Base-by-base conservation (phyloP, 1,284 basidiomycete genomes). In the Sparassis latifolia region DNA sequence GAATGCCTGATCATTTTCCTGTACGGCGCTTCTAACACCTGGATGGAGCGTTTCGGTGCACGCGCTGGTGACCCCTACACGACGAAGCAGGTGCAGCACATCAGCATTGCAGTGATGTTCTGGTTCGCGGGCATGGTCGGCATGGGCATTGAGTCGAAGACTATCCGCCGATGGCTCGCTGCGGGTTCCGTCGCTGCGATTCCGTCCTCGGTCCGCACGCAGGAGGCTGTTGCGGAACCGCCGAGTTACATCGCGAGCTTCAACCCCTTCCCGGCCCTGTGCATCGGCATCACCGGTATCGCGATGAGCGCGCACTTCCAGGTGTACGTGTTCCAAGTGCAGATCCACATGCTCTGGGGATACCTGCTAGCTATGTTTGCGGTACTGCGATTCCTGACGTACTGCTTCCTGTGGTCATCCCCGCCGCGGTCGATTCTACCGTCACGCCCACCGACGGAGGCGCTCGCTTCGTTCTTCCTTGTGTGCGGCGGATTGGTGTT, bases 261-360 rank as follows among this genome's bases (percentile, higher is more conserved):
- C 71, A 98, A 98, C 66, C 93, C 94, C 0, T 92, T 98, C 74
- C 93, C 93, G 2, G 92, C 92, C 0, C 76, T 98, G 33, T 89
- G 92, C 43, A 94, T 97, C 53, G 94, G 92, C 42, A 83, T 96
- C 38, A 97, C 95, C 3, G 95, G 96, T 33, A 79, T 89, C 3
- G 95, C 92, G 1, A 98, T 98, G 96, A 82, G 89, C n/a, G 92
- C 92, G 0, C 95, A 98, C 66, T 82, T 84, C 55, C 95, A 98
- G 69, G 80, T 82, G 27, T 97, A 97, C 69, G 65, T 86, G 40
- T 94, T 94, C 73, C 88, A 92, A 71, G 85, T 95, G 42, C 81
- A 91, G 66, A 89, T 98, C 51, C 96, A 98, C 67, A 69, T 77
- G 45, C 76, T 98, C 0, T 98, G 96, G 95, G 95, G 95, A 44